These are phyloP conservation scores for Suhomyces panamericanus DNA, from an alignment of 1,139 yeast species.

Conservation along the genomic window DNA sequence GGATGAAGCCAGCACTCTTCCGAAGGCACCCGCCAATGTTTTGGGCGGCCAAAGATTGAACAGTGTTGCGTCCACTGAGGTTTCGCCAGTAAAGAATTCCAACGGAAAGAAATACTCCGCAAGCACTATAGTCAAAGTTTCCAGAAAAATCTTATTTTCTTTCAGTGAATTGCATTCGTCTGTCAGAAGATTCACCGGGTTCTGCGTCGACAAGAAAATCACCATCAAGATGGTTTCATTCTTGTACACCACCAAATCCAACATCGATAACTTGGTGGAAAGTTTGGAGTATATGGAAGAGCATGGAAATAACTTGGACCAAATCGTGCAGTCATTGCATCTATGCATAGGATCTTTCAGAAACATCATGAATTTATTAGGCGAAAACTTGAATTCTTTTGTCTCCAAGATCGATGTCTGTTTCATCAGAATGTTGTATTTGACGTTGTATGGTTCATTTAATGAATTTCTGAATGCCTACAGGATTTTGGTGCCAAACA, in stretches of 20 bases:
- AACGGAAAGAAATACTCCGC: conserved; percentile 19
- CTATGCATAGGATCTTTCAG: conserved; percentile 49
- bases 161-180: conserved; percentile 73
- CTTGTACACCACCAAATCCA: conserved; percentile 56
- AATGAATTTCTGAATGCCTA: conserved; percentile 77
- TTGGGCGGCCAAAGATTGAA: conserved; percentile 7
- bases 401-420: conserved; percentile 63
- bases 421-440: conserved; percentile 69
- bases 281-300: conserved; percentile 59
- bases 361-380: conserved; percentile 49
- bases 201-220: conserved; percentile 64
- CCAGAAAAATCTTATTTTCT: conserved; percentile 57
- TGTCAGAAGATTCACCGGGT: conserved; percentile 63
- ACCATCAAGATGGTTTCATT: conserved; percentile 58
- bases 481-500: conserved; percentile 47
- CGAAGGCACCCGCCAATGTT: conserved; percentile 5
- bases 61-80: conserved; percentile 12
- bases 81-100: conserved; percentile 15
- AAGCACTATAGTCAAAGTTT: conserved; percentile 45
- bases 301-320: conserved; percentile 31
- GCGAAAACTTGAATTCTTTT: conserved; percentile 48
- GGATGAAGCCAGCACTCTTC: conserved; percentile 5
- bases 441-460: conserved; percentile 71
- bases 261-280: conserved; percentile 60
- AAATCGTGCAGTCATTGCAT: conserved; percentile 32